These are phyloP conservation scores for Apophysomyces trapeziformis DNA, from an alignment of 371 early-diverging fungal species.

Conservation along the genomic window DNA sequence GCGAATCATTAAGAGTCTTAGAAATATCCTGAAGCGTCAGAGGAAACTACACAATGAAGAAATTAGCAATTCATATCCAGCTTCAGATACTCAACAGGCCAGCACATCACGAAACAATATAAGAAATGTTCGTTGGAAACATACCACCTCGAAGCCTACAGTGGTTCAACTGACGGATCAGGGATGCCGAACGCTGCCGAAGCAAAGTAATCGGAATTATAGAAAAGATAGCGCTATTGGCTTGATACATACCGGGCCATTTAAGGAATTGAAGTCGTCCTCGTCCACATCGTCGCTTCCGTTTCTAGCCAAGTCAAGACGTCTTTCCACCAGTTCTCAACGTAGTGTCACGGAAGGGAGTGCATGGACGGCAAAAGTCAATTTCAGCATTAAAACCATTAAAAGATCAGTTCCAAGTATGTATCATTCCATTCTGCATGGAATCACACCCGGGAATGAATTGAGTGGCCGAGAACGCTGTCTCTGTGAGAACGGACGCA, in stretches of 20 bases:
- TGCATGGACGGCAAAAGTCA: constrained; percentile 44
- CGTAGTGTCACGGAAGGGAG: constrained; percentile 23
- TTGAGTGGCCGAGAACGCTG: background rate
- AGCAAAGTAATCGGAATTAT: background rate
- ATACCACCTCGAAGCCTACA: background rate
- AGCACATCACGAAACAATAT: constrained; percentile 1
- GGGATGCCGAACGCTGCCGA: constrained; percentile 4
- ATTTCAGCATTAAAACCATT: constrained; percentile 35
- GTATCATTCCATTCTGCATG: constrained; percentile 30
- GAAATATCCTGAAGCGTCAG: constrained; percentile 48
- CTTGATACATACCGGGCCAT: constrained; percentile 15
- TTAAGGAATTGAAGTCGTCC: constrained; percentile 23
- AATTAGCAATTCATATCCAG: background rate
- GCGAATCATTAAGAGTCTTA: constrained; percentile 44
- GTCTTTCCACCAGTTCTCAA: constrained; percentile 29
- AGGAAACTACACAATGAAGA: constrained; percentile 28
- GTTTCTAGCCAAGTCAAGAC: constrained; percentile 26
- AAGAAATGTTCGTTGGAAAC: background rate
- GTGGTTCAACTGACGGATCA: constrained; percentile 3
- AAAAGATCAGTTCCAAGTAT: constrained; percentile 39
- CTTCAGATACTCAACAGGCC: background rate
- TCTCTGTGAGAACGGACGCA: background rate
- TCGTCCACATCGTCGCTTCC: constrained; percentile 24
- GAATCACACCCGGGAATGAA: constrained; percentile 10
- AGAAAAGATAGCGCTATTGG: constrained; percentile 47